A percentile compares a stretch with the other conserved stretches of the same genome.
These are phyloP conservation scores for maize (Zea mays) DNA, from an alignment of 176 grass and related monocot genomes.

Conservation along the genomic window DNA sequence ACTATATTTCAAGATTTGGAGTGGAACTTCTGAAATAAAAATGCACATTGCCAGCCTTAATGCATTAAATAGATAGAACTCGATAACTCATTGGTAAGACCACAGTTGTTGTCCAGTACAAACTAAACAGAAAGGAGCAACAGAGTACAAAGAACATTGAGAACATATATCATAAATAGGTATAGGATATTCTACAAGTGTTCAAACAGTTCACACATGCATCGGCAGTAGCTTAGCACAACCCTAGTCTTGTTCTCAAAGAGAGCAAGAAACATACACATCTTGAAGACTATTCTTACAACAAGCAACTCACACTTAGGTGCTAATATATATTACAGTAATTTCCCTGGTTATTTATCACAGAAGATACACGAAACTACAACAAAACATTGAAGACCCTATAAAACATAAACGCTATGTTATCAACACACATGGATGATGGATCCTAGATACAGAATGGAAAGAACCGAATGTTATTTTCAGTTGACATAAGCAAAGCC, in stretches of 20 bases:
- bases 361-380: slow-evolving; percentile 12
- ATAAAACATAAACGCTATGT: slow-evolving; percentile 9
- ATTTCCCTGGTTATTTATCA: slow-evolving; percentile 36
- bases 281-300: neutral
- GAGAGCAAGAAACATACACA: neutral
- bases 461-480: neutral
- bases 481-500: slow-evolving; percentile 4
- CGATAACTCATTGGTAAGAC: neutral
- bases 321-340: neutral
- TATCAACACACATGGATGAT: neutral
- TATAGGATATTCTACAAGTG: too few species aligned
- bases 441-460: neutral
- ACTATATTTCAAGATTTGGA: too few species aligned
- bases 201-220: neutral
- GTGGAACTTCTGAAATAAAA: too few species aligned
- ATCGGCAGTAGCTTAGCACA: neutral
- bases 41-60: too few species aligned
- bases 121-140: too few species aligned
- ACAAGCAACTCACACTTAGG: slow-evolving; percentile 2
- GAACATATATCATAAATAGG: neutral
- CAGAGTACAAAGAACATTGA: neutral
- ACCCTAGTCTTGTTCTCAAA: slow-evolving; percentile 6
- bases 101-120: too few species aligned
- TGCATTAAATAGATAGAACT: neutral
- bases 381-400: slow-evolving; percentile 12